phyloP scores from a whole-genome alignment of 441 rosid genomes.

The Gossypium davidsonii region DNA sequence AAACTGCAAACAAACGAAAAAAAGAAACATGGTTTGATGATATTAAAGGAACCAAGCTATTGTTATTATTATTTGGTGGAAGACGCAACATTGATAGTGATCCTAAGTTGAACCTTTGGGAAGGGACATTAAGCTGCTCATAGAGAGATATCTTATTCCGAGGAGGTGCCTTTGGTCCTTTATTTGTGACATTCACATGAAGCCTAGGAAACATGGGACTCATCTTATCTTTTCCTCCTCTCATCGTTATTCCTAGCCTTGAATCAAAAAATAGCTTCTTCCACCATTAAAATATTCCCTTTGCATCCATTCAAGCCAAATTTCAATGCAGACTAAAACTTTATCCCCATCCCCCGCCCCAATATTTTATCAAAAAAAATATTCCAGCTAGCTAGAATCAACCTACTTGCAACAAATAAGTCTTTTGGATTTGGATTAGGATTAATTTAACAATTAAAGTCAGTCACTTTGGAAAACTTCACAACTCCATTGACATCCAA shows the following conservation, averaged over 20 bases:
- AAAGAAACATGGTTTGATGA: slow-evolving; percentile 29
- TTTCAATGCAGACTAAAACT: background rate
- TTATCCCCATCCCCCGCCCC: too few relatives aligned
- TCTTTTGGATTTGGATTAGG: too few relatives aligned
- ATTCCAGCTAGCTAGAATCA: too few relatives aligned
- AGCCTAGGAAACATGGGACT: slow-evolving; percentile 82
- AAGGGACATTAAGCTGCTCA: slow-evolving; percentile 57
- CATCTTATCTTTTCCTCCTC: slow-evolving; percentile 42
- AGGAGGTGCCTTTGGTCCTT: slow-evolving; percentile 69
- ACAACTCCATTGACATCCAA: too few relatives aligned
- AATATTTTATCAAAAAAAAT: too few relatives aligned
- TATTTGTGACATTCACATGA: slow-evolving; percentile 70
- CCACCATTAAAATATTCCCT: background rate
- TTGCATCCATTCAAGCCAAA: slow-evolving; percentile 13
- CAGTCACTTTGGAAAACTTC: too few relatives aligned
- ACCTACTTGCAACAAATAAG: too few relatives aligned
- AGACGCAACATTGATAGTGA: slow-evolving; percentile 30
- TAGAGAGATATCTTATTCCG: slow-evolving; percentile 78
- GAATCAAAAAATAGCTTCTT: slow-evolving; percentile 1
- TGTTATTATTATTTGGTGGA: slow-evolving; percentile 17
- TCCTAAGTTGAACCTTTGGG: slow-evolving; percentile 43
- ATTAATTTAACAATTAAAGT: too few relatives aligned
- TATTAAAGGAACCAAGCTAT: slow-evolving; percentile 22
- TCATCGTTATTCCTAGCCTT: slow-evolving; percentile 29
- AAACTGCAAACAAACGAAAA: background rate